Base-by-base conservation (phyloP, 202 grass and related monocot genomes). In the Panicum hallii region DNA sequence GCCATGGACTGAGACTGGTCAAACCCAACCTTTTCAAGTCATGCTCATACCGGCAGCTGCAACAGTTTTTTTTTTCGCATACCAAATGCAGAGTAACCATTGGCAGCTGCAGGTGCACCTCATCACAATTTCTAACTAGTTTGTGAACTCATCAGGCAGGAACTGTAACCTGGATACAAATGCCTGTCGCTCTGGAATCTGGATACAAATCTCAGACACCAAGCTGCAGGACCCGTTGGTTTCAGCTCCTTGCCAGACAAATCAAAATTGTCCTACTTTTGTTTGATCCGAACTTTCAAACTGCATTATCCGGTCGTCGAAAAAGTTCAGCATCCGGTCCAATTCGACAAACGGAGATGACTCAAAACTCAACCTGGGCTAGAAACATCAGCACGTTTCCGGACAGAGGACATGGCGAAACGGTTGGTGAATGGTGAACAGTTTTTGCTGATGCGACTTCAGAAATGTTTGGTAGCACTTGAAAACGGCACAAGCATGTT, bases 391-490 rank as follows among this genome's bases (percentile, higher is more conserved):
- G 28, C 20, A 78, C 30, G 73, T 70, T 23, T 72, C 55, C 20
- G 70, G 17, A 45, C 48, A 20, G 8, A n/a, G 9, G 17, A 23
- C 72, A 19, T 10, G 8, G 13, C 46, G 26, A 50, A 13, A 49
- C 14, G 40, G 72, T 77, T 22, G 72, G 38, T 84, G 50, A 58
- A 17, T 22, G 72, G 38, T 84, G 50, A 58, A 17, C 40, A 77
- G 41, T 76, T 46, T 40, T 38, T 69, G 63, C 73, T 47, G 72
- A 11, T 3, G 48, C 2, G 46, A 54, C 70, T 65, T 17, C 4
- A 52, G 32, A 53, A 52, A 42, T 47, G n/a, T 63, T 11, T 58
- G 41, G 26, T 67, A 12, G 20, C 30, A 30, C 68, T 72, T 14
- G 2, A 72, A 49, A 30, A 28, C 44, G 6, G 6, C 69, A 7